Conservation (phyloP, 768 basidiomycete genomes). For the Cystobasidiopsis lactophilus region DNA sequence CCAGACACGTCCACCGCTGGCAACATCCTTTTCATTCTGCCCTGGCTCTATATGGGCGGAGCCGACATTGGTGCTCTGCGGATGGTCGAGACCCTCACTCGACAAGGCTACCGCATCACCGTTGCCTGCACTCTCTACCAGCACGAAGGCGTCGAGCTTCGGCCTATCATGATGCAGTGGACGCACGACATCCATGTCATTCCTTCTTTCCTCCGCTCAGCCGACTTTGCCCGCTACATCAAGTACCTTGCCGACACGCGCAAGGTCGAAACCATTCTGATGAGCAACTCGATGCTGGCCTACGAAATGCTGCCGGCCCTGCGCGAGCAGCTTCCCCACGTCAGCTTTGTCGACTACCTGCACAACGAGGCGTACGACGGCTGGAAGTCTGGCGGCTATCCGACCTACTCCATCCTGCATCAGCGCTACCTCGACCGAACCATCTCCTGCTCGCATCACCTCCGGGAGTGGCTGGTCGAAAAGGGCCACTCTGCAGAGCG, state of each 20-base stretch:
- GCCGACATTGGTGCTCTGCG: constrained; percentile 14
- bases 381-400: constrained; percentile 18
- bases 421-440: constrained; percentile 18
- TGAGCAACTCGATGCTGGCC: constrained; percentile 12
- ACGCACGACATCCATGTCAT: constrained; percentile 17
- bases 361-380: constrained; percentile 18
- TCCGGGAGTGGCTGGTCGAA: constrained; percentile 12
- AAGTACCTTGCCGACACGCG: constrained; percentile 11
- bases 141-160: constrained; percentile 14
- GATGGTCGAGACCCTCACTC: constrained; percentile 14
- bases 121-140: constrained; percentile 14
- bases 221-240: constrained; percentile 15
- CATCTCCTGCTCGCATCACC: constrained; percentile 17
- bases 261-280: constrained; percentile 5
- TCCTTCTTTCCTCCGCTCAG: constrained; percentile 12
- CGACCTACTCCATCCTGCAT: constrained; percentile 15
- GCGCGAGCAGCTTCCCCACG: constrained; percentile 12
- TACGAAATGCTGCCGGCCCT: constrained; percentile 16
- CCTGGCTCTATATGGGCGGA: constrained; percentile 15
- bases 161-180: constrained; percentile 12
- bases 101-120: constrained; percentile 15
- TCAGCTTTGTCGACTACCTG: constrained; percentile 17
- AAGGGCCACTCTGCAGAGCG: constrained; percentile 9
- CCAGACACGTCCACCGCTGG: neutral
- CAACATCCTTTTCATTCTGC: constrained; percentile 12